Evolutionary conservation across 495 filamentous ascomycete genomes (phyloP).

Genomic region (Poronia punctata): DNA sequence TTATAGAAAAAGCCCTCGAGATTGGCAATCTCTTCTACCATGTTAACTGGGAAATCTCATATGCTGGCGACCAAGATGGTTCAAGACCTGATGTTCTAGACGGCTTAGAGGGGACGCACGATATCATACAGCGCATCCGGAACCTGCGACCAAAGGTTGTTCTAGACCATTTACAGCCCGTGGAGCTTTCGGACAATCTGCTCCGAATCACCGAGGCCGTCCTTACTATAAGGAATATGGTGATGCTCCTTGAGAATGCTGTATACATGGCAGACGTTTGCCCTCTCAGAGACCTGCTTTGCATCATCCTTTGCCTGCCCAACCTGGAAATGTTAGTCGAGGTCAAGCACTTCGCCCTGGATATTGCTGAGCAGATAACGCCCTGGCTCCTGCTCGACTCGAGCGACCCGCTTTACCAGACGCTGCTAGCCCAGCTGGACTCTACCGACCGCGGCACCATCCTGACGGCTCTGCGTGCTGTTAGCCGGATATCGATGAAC

Average conservation of each 20-base stretch:
- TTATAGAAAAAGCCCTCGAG: constrained; percentile 75
- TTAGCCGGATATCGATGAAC: constrained; percentile 83
- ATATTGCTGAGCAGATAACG: constrained; percentile 87
- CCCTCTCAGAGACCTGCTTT: constrained; percentile 70
- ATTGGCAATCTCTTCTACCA: constrained; percentile 70
- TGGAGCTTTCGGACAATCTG: constrained; percentile 62
- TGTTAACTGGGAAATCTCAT: constrained; percentile 72
- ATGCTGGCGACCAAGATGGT: constrained; percentile 50
- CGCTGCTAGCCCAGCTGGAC: constrained; percentile 60
- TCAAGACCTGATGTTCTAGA: constrained; percentile 54
- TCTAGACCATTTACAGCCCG: constrained; percentile 66
- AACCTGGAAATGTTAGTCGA: constrained; percentile 68
- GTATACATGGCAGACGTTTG: constrained; percentile 65
- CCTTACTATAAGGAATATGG: constrained; percentile 88
- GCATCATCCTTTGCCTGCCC: constrained; percentile 73
- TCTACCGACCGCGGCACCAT: constrained; percentile 80
- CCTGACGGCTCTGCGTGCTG: constrained; percentile 70
- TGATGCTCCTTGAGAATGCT: constrained; percentile 82
- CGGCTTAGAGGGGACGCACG: constrained; percentile 66
- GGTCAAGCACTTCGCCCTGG: constrained; percentile 83
- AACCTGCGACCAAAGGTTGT: constrained; percentile 45
- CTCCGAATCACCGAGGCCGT: constrained; percentile 78
- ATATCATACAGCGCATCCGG: constrained; percentile 63
- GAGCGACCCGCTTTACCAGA: constrained; percentile 70
- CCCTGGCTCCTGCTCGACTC: constrained; percentile 66